Evolutionary conservation across 768 basidiomycete species (phyloP).

Genomic region (Xerocomellus dryophilus): DNA sequence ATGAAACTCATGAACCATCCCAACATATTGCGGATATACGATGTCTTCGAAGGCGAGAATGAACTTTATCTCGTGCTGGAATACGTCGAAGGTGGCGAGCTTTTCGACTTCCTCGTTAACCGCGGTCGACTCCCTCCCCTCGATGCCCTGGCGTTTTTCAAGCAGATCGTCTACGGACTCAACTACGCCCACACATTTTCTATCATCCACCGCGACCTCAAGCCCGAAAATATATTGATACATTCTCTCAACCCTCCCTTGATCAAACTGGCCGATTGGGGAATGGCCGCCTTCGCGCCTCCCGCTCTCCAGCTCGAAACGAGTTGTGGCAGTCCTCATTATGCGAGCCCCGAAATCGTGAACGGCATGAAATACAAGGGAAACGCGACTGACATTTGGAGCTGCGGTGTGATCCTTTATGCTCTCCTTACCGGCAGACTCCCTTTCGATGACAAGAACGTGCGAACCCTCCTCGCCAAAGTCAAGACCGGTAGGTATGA

Average conservation of each 20-base stretch:
- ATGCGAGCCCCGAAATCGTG: conserved; percentile 95
- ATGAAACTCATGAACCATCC: conserved; percentile 99
- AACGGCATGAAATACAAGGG: conserved; percentile 87
- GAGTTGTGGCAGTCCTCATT: conserved; percentile 95
- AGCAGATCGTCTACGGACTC: conserved; percentile 92
- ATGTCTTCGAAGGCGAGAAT: conserved; percentile 90
- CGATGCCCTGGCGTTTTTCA: conserved; percentile 90
- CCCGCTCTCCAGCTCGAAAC: conserved; percentile 85
- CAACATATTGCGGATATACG: conserved; percentile 92
- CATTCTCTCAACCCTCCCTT: conserved; percentile 75
- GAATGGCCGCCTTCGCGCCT: conserved; percentile 95
- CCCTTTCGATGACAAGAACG: conserved; percentile 92
- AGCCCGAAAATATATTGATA: conserved; percentile 95
- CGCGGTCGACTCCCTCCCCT: conserved; percentile 73
- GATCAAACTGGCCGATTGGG: conserved; percentile 97
- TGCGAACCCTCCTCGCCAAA: conserved; percentile 71
- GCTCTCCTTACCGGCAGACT: conserved; percentile 87
- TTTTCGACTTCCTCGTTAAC: conserved; percentile 95
- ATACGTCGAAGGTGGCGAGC: conserved; percentile 93
- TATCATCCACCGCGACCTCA: conserved; percentile 96
- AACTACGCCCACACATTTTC: conserved; percentile 98
- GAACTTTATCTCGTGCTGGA: conserved; percentile 93
- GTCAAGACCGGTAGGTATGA: conserved; percentile 86
- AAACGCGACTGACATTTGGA: conserved; percentile 93
- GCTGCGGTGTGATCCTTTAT: conserved; percentile 90